A percentile compares a stretch with the other conserved stretches of the same genome.
Evolutionary conservation across 2,329 filamentous ascomycete species (phyloP).

Genomic region (Curvularia eragrostidis): DNA sequence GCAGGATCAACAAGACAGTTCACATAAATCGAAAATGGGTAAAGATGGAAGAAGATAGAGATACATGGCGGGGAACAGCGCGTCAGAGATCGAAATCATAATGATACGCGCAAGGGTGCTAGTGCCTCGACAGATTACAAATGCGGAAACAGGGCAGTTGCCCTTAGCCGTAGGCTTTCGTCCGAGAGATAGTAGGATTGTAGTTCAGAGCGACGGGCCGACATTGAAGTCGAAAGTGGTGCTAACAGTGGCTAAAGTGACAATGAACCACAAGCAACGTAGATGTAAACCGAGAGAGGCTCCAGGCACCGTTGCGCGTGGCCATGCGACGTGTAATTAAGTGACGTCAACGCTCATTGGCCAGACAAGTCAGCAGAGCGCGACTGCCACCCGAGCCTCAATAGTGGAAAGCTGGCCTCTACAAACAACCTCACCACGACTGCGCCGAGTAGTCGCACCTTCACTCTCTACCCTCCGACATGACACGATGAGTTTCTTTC

Average conservation of each 20-base stretch:
- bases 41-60: neutral
- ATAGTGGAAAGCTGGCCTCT: conserved; percentile 47
- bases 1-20: neutral
- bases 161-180: conserved; percentile 20
- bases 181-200: conserved; percentile 10
- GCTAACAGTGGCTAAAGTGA: neutral
- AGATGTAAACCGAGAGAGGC: neutral
- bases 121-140: conserved; percentile 26
- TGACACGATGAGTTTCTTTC: conserved; percentile 43
- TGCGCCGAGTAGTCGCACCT: conserved; percentile 18
- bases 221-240: neutral
- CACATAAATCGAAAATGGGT: neutral
- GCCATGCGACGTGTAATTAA: conserved; percentile 9
- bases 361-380: conserved; percentile 22
- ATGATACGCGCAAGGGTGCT: conserved; percentile 21
- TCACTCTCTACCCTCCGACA: conserved; percentile 24
- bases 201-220: neutral
- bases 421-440: conserved; percentile 32
- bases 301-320: conserved; percentile 8
- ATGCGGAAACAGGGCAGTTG: conserved; percentile 24
- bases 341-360: conserved; percentile 46
- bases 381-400: conserved; percentile 24
- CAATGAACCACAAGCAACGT: neutral
- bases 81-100: conserved; percentile 12
- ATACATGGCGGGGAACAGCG: conserved; percentile 5